phyloP scores from a whole-genome alignment of 129 eudicot species.

The Solidago caesia region DNA sequence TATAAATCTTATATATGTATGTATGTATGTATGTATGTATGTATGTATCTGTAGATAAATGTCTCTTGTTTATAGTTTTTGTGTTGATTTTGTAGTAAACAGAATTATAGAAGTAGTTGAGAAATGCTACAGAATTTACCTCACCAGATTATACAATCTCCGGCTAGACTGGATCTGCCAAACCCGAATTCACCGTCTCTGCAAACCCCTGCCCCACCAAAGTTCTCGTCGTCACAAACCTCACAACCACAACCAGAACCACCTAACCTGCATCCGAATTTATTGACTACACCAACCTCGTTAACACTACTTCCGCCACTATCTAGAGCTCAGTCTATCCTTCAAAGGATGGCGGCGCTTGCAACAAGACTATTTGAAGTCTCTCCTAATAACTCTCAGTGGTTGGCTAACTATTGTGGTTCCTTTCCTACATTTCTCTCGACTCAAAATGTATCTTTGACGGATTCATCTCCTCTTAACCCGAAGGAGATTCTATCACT shows the following conservation, averaged over 20 bases:
- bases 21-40: too few species aligned
- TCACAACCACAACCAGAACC: constrained; percentile 41
- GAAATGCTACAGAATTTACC: constrained; percentile 81
- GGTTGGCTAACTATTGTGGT: constrained; percentile 83
- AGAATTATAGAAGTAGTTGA: constrained; percentile 25
- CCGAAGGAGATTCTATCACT: constrained; percentile 62
- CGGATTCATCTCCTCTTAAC: constrained; percentile 48
- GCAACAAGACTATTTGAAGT: constrained; percentile 77
- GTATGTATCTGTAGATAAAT: background rate
- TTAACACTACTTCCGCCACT: constrained; percentile 82
- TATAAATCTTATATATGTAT: too few species aligned
- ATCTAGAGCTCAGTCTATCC: constrained; percentile 78
- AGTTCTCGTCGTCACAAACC: constrained; percentile 56
- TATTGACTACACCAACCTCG: constrained; percentile 48
- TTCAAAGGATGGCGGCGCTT: constrained; percentile 75
- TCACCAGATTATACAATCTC: constrained; percentile 82
- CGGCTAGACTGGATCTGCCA: constrained; percentile 89
- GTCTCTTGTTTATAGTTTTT: background rate
- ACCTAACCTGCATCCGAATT: constrained; percentile 43
- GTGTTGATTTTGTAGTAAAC: constrained; percentile 9
- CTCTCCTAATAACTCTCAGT: constrained; percentile 75
- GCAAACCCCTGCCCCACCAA: constrained; percentile 60
- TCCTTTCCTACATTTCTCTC: constrained; percentile 72
- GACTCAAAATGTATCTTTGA: constrained; percentile 44
- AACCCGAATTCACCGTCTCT: constrained; percentile 88